Percentiles rank a stretch among this genome's conserved stretches.
These are phyloP conservation scores for Myochromella boudieri DNA, from an alignment of 768 basidiomycete genomes.

Conservation along the genomic window DNA sequence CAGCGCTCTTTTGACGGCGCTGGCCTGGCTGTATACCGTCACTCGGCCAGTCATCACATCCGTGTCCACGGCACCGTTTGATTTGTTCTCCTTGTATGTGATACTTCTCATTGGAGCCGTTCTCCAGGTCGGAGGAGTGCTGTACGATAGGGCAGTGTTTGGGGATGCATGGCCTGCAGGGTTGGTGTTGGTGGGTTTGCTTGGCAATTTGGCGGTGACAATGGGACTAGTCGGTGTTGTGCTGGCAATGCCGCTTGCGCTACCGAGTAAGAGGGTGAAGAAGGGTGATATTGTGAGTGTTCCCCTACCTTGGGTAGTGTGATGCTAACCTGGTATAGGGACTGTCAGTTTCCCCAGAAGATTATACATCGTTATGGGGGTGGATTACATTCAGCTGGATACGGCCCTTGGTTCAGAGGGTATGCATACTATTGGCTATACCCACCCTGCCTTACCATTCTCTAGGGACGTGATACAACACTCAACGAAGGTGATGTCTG, in stretches of 20 bases:
- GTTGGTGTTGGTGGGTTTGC: constrained; percentile 25
- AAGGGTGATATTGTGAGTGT: constrained; percentile 61
- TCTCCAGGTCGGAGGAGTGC: constrained; percentile 50
- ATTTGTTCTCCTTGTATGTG: constrained; percentile 60
- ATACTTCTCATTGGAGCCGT: constrained; percentile 44
- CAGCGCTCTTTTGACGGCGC: constrained; percentile 46
- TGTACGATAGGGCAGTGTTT: constrained; percentile 50
- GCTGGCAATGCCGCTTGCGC: constrained; percentile 60
- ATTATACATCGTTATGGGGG: constrained; percentile 69
- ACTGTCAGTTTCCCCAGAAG: constrained; percentile 62
- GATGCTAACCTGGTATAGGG: constrained; percentile 36
- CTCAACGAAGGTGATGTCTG: constrained; percentile 74
- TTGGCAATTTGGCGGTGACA: constrained; percentile 45
- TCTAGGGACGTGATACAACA: constrained; percentile 48
- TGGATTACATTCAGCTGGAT: constrained; percentile 79
- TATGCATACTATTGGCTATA: constrained; percentile 19
- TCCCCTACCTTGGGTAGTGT: background rate
- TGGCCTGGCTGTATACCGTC: constrained; percentile 68
- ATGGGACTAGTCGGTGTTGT: constrained; percentile 44
- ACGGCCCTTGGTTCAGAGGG: constrained; percentile 56
- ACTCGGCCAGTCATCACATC: constrained; percentile 57
- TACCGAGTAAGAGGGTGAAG: constrained; percentile 55
- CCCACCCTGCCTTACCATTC: background rate
- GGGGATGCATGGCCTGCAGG: constrained; percentile 41
- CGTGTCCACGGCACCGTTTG: constrained; percentile 57